phyloP scores from a whole-genome alignment of 495 filamentous ascomycete genomes.

The Talaromyces trachyspermus region DNA sequence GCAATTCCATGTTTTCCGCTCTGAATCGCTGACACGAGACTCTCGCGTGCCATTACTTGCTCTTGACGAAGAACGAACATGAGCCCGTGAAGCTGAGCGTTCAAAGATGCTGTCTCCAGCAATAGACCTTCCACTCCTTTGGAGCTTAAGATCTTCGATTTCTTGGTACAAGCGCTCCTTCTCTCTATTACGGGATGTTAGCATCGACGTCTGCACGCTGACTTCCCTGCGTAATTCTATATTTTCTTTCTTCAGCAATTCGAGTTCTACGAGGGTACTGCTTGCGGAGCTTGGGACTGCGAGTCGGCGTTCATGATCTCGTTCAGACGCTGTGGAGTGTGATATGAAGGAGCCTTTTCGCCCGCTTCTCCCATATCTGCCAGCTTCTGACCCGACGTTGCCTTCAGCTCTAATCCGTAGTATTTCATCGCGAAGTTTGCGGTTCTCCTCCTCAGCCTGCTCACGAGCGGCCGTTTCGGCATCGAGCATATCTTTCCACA shows the following conservation, averaged over 20 bases:
- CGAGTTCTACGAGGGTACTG: conserved; percentile 68
- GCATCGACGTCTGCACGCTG: conserved; percentile 93
- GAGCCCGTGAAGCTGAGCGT: conserved; percentile 79
- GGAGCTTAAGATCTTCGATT: conserved; percentile 92
- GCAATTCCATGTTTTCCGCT: conserved; percentile 81
- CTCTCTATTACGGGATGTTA: conserved; percentile 90
- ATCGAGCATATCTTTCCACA: conserved; percentile 94
- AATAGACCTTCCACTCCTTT: conserved; percentile 55
- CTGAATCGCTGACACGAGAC: conserved; percentile 67
- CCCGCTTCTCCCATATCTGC: conserved; percentile 42
- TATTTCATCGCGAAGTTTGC: conserved; percentile 76
- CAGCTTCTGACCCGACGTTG: conserved; percentile 18
- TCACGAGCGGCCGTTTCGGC: conserved; percentile 85
- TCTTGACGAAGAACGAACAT: conserved; percentile 64
- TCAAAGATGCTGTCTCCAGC: conserved; percentile 89
- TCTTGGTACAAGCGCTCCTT: conserved; percentile 93
- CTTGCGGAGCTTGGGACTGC: conserved; percentile 45
- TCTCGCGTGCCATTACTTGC: conserved; percentile 61
- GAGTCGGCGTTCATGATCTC: conserved; percentile 50
- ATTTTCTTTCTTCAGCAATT: conserved; percentile 84
- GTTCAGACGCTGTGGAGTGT: conserved; percentile 52
- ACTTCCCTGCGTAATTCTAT: conserved; percentile 86
- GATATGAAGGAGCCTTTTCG: conserved; percentile 52
- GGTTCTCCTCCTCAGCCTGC: conserved; percentile 83
- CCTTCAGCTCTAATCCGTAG: conserved; percentile 65